A percentile compares a stretch with the other conserved stretches of the same genome.
phyloP scores from a whole-genome alignment of 768 basidiomycete species.

The Butyriboletus loyo region DNA sequence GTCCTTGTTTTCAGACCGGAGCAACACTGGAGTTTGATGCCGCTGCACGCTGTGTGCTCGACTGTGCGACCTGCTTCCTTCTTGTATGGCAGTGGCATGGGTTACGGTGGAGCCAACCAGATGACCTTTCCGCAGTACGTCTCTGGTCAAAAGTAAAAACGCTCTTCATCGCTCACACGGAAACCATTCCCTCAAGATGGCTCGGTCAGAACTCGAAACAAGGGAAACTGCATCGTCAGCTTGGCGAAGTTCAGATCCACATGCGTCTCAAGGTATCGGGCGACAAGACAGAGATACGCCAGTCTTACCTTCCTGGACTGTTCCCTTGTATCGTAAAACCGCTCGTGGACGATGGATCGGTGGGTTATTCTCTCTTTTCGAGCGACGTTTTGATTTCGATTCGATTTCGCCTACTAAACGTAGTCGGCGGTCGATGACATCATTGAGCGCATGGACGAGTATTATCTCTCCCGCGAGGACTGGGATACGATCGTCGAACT shows the following conservation, averaged over 20 bases:
- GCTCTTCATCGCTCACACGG: not conserved
- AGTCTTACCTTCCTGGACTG: conserved; percentile 88
- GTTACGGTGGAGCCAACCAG: conserved; percentile 62
- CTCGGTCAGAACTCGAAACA: conserved; percentile 97
- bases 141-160: not conserved
- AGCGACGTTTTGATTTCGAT: not conserved
- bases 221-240: conserved; percentile 70
- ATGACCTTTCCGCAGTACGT: conserved; percentile 85
- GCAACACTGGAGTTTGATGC: conserved; percentile 96
- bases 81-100: conserved; percentile 69
- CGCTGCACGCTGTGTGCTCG: conserved; percentile 87
- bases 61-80: conserved; percentile 84
- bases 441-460: conserved; percentile 89
- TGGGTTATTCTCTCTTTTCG: conserved; percentile 41
- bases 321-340: conserved; percentile 80
- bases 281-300: conserved; percentile 84
- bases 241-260: conserved; percentile 88
- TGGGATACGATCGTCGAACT: conserved; percentile 97
- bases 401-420: not conserved
- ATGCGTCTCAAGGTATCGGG: conserved; percentile 96
- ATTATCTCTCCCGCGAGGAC: conserved; percentile 90
- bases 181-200: conserved; percentile 62
- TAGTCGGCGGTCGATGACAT: conserved; percentile 67
- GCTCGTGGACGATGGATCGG: conserved; percentile 67
- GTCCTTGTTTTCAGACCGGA: conserved; percentile 57